Conservation (phyloP, 2,329 filamentous ascomycete species). For the Fusarium brevicatenulatum region DNA sequence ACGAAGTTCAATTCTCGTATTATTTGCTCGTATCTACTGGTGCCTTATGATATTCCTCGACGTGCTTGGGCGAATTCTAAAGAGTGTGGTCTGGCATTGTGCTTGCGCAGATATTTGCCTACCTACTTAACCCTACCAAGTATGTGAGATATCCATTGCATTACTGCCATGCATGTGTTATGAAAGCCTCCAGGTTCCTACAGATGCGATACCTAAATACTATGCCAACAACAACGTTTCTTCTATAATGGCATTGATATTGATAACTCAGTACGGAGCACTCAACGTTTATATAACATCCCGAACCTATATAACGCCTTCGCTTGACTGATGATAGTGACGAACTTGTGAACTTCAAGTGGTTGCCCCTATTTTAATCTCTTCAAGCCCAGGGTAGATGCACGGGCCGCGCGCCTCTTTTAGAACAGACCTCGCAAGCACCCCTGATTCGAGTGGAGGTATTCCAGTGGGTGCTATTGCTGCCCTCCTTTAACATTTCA, state of each 20-base stretch:
- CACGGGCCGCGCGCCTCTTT: slow-evolving; percentile 17
- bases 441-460: slow-evolving; percentile 19
- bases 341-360: slow-evolving; percentile 14
- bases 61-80: background rate
- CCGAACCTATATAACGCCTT: slow-evolving; percentile 14
- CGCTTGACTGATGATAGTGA: slow-evolving; percentile 14
- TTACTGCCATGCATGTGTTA: slow-evolving; percentile 12
- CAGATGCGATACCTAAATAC: background rate
- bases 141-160: slow-evolving; percentile 23
- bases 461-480: background rate
- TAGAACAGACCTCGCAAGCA: slow-evolving; percentile 3
- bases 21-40: background rate
- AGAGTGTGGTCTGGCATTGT: slow-evolving; percentile 4
- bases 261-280: background rate
- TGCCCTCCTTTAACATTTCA: slow-evolving; percentile 26
- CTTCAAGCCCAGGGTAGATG: slow-evolving; percentile 19
- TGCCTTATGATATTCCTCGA: background rate
- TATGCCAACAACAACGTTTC: background rate
- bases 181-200: background rate
- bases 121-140: background rate
- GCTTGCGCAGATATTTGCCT: background rate
- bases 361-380: slow-evolving; percentile 36
- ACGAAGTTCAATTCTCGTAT: slow-evolving; percentile 18
- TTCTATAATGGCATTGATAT: background rate
- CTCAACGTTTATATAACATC: background rate